Evolutionary conservation across 2,329 filamentous ascomycete species (phyloP), one percentile per base, ranked within the genome.

Genomic region (Alternaria sp.): DNA sequence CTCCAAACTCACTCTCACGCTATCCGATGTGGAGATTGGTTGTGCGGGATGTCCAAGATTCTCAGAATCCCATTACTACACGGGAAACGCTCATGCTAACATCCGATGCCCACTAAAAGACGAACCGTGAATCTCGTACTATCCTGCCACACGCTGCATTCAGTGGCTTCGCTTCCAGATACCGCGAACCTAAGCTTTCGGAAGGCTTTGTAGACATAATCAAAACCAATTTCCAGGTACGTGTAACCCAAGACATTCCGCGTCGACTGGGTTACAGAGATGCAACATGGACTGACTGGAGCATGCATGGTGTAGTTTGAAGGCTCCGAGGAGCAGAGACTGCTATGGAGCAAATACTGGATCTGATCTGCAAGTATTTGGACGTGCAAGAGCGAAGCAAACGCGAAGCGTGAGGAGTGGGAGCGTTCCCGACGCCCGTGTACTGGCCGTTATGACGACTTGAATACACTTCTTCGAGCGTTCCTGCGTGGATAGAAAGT

Each of bases 201-300:
- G 95, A 99, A 79, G 94, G 94, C 0, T 97, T 97, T 71, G 82
- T 90, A 65, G 92, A 97, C 67, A 87, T 99, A 36, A 83, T 87
- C 1, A 86, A 88, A 56, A 82, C 97, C 0, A 86, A 91, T 32
- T 99, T 99, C 72, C 79, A 85, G 80, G 86, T 87, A 81, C 40
- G 81, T 76, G 48, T 46, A 43, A 60, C 54, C 51, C 52, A 34
- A 56, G 43, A 41, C 45, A 11, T 54, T 48, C 54, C 40, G 44
- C 46, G 43, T 22, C 30, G 45, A 43, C 40, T 40, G 50, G 41
- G 38, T 43, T 45, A 44, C 36, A 60, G 30, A 44, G 54, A 48
- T n/a, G 49, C 38, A 38, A n/a, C 30, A 53, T 44, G 54, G 53
- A 25, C 72, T 78, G 64, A 77, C 67, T 45, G 38, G 59, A 20